Percentiles rank a stretch among this genome's conserved stretches.
phyloP scores from a whole-genome alignment of 2,329 filamentous ascomycete species.

The Cladosporium sp. region DNA sequence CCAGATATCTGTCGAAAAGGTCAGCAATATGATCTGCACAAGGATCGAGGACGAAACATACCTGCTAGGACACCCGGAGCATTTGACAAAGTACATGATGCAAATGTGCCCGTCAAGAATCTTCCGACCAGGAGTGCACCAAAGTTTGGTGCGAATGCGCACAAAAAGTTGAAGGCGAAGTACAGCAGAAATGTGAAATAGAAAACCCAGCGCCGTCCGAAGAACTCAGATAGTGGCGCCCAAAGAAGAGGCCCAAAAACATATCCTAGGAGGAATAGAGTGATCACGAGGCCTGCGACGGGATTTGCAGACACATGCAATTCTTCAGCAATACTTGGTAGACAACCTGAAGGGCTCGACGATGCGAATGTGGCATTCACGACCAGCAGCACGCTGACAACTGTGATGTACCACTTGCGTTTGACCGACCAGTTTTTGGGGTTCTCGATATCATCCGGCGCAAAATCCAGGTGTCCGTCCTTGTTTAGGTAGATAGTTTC shows the following conservation, averaged over 20 bases:
- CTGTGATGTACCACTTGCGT: conserved; percentile 41
- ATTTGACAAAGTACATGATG: conserved; percentile 43
- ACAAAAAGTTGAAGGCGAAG: conserved; percentile 49
- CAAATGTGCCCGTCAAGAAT: conserved; percentile 53
- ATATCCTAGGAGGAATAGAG: conserved; percentile 42
- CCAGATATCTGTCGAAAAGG: conserved; percentile 43
- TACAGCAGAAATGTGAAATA: conserved; percentile 38
- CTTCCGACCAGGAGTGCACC: conserved; percentile 49
- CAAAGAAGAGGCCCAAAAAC: conserved; percentile 58
- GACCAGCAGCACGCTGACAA: conserved; percentile 43
- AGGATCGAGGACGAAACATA: conserved; percentile 41
- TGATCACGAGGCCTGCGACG: conserved; percentile 33
- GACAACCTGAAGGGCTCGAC: conserved; percentile 36
- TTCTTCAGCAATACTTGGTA: conserved; percentile 39
- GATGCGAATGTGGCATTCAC: conserved; percentile 54
- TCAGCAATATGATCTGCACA: conserved; percentile 39
- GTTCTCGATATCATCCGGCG: conserved; percentile 49
- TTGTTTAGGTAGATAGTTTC: conserved; percentile 43
- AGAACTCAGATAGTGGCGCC: conserved; percentile 62
- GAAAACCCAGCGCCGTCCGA: conserved; percentile 53
- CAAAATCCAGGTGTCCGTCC: conserved; percentile 49
- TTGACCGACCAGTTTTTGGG: conserved; percentile 43
- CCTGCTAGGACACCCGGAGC: conserved; percentile 46
- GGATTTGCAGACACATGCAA: conserved; percentile 45
- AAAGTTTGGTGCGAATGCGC: conserved; percentile 53